These are phyloP conservation scores for Heterococcus sp. DNA, from an alignment of 108 stramenopile species.

Conservation along the genomic window DNA sequence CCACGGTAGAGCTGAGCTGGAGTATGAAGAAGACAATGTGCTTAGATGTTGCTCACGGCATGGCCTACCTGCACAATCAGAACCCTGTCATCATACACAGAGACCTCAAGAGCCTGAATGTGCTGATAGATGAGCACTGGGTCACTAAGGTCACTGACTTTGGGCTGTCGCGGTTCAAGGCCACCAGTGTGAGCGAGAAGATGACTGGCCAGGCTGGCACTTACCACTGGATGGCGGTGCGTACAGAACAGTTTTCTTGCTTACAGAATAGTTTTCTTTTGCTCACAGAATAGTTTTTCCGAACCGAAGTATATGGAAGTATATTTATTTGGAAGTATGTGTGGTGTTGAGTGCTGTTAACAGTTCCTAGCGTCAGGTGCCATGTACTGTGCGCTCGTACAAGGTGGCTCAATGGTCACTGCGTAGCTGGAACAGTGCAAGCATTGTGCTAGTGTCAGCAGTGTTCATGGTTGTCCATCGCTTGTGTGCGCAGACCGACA, in stretches of 20 bases:
- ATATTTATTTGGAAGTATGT: no score
- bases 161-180: conserved; percentile 54
- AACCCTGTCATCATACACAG: conserved; percentile 58
- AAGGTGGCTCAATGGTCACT: no score
- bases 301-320: no score
- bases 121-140: conserved; percentile 49
- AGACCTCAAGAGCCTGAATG: conserved; percentile 55
- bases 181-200: conserved; percentile 36
- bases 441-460: background rate
- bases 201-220: conserved; percentile 60
- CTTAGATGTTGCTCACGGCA: conserved; percentile 41
- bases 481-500: no score
- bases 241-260: no score
- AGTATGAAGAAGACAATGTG: conserved; percentile 13
- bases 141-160: conserved; percentile 55
- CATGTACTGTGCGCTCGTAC: no score
- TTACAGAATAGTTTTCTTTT: no score
- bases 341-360: no score
- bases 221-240: conserved; percentile 61
- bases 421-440: no score
- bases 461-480: no score
- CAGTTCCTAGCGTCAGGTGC: no score
- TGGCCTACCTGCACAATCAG: conserved; percentile 54
- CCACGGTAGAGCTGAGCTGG: conserved; percentile 22
- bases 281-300: no score